A percentile compares a stretch with the other conserved stretches of the same genome.
Evolutionary conservation across 2,329 filamentous ascomycete species (phyloP).

Genomic region (Graphium sp.): DNA sequence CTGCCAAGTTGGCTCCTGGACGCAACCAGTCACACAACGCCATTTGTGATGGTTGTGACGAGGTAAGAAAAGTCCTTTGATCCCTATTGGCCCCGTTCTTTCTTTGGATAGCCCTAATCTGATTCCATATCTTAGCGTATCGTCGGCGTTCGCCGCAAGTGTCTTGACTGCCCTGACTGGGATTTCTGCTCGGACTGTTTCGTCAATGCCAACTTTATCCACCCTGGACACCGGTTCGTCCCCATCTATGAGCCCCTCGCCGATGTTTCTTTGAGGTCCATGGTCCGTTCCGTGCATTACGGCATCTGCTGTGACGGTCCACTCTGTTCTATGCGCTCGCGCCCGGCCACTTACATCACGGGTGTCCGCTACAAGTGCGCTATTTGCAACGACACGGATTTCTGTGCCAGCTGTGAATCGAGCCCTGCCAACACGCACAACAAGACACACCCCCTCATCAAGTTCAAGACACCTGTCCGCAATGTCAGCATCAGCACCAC

Average conservation of each 20-base stretch:
- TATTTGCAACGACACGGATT: slow-evolving; percentile 86
- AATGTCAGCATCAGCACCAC: slow-evolving; percentile 76
- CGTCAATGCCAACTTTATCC: slow-evolving; percentile 45
- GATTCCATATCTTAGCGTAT: slow-evolving; percentile 39
- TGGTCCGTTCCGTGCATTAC: slow-evolving; percentile 40
- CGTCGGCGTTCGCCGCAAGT: slow-evolving; percentile 85
- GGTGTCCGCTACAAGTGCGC: slow-evolving; percentile 94
- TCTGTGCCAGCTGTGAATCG: slow-evolving; percentile 88
- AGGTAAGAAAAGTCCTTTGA: slow-evolving; percentile 11
- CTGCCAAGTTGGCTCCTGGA: slow-evolving; percentile 57
- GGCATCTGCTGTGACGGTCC: slow-evolving; percentile 94
- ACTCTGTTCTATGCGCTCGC: slow-evolving; percentile 46
- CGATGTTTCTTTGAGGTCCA: slow-evolving; percentile 8
- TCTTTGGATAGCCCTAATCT: background rate
- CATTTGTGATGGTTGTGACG: slow-evolving; percentile 88
- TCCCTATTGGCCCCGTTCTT: background rate
- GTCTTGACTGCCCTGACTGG: slow-evolving; percentile 91
- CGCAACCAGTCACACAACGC: slow-evolving; percentile 72
- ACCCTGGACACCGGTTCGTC: slow-evolving; percentile 77
- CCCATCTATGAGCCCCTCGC: slow-evolving; percentile 61
- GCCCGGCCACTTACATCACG: slow-evolving; percentile 51
- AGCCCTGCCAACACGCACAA: slow-evolving; percentile 75
- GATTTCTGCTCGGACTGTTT: slow-evolving; percentile 79
- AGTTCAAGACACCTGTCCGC: slow-evolving; percentile 86
- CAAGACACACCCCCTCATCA: slow-evolving; percentile 90